Evolutionary conservation across 2,329 filamentous ascomycete species (phyloP), one percentile per base, ranked within the genome.

Genomic region (Diaporthe humulicola): DNA sequence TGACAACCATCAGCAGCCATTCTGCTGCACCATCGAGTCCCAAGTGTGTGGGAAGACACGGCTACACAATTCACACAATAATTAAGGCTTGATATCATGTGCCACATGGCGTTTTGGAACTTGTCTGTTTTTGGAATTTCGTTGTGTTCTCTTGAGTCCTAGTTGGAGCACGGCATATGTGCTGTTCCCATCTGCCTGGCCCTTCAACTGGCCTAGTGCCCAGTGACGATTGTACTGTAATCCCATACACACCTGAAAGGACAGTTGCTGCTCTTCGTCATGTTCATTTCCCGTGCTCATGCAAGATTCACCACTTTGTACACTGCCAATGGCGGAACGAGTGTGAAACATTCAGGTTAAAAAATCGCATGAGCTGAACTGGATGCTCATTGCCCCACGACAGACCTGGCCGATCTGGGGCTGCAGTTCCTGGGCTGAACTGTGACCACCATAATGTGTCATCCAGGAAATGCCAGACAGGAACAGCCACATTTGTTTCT

Each of bases 181-280:
- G 61, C 61, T 52, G 61, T 66, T 30, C 14, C 30, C 61, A 38
- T 38, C 38, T 67, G 30, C 64, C 33, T 54, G 14, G n/a, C 40
- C 45, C 45, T 8, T 10, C 28, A 17, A 38, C 17, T 28, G 15
- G 45, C n/a, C 17, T 25, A 4, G n/a, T 4, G 38, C 25, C n/a
- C 45, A 38, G 17, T 38, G 33, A 40, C 54, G 25, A 28, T 30
- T 66, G 22, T 54, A 40, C 48, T 69, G 64, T 54, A 9, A 19
- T 54, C n/a, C n/a, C 14, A 69, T 52, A 52, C 36, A 52, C 64
- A 17, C 33, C 64, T 28, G 30, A 22, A 52, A 4, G n/a, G 14
- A 52, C 64, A 36, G 15, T 38, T 38, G 12, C 7, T 28, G n/a
- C 8, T 38, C 7, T 19, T 52, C 9, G 14, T n/a, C 42, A 40